Percentiles rank a stretch among this genome's conserved stretches.
Evolutionary conservation across 2,329 filamentous ascomycete species (phyloP).

Genomic region (Monosporascus sp.): DNA sequence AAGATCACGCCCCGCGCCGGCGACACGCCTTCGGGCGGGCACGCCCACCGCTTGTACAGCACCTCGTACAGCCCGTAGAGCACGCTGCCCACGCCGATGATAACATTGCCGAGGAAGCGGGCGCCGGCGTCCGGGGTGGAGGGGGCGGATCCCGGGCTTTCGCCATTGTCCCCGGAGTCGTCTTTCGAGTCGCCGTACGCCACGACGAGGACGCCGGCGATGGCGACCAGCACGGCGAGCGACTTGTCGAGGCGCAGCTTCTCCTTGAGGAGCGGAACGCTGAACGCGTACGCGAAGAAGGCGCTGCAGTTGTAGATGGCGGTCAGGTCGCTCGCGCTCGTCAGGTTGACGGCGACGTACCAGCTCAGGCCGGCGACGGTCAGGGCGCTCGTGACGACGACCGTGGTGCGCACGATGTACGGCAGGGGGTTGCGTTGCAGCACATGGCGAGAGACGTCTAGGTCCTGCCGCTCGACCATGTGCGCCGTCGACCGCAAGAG

Average conservation of each 20-base stretch:
- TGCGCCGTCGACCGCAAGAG: conserved; percentile 53
- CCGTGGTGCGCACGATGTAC: conserved; percentile 76
- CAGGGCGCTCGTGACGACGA: conserved; percentile 75
- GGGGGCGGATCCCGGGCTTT: conserved; percentile 25
- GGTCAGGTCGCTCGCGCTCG: conserved; percentile 86
- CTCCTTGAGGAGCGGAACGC: conserved; percentile 82
- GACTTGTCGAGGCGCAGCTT: conserved; percentile 80
- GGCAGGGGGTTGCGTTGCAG: conserved; percentile 39
- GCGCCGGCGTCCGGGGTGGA: conserved; percentile 44
- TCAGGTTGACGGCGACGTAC: conserved; percentile 93
- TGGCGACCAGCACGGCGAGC: conserved; percentile 78
- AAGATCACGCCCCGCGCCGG: conserved; percentile 92
- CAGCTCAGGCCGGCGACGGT: conserved; percentile 89
- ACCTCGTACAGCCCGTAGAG: conserved; percentile 97
- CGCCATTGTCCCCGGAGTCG: conserved; percentile 42
- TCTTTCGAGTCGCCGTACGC: conserved; percentile 75
- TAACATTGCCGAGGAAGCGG: conserved; percentile 76
- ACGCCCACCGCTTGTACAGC: conserved; percentile 88
- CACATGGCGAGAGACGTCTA: conserved; percentile 54
- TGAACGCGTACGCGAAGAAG: conserved; percentile 98
- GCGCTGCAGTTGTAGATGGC: conserved; percentile 99
- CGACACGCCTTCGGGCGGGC: conserved; percentile 82
- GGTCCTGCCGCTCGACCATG: conserved; percentile 78
- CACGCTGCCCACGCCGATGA: conserved; percentile 87
- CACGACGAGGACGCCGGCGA: conserved; percentile 86